Evolutionary conservation across 441 rosid genomes (phyloP).

Genomic region (Erodium texanum): DNA sequence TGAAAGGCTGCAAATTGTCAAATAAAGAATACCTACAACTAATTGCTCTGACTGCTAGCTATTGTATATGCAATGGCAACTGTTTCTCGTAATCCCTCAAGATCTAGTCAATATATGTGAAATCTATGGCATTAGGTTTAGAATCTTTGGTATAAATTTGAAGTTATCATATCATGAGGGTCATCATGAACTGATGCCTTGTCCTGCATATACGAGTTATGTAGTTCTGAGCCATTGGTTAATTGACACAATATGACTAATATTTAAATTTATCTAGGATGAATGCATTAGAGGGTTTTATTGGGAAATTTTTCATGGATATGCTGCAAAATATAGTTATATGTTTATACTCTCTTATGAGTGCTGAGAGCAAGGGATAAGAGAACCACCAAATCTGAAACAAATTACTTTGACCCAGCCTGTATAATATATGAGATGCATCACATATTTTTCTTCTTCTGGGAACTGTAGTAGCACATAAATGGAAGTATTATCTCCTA

Average conservation of each 20-base stretch:
- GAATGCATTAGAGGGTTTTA: not conserved
- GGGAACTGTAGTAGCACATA: not conserved
- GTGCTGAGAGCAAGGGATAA: not conserved
- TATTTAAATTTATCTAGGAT: not conserved
- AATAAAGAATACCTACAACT: not conserved
- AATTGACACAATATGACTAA: not conserved
- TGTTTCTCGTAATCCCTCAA: not conserved
- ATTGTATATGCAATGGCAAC: not conserved
- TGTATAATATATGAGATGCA: not conserved
- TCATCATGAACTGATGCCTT: not conserved
- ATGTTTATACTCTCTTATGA: not conserved
- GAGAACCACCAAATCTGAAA: not conserved
- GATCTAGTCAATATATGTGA: not conserved
- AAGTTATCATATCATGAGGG: not conserved
- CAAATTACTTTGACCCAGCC: not conserved
- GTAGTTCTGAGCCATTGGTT: not conserved
- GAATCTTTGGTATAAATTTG: not conserved
- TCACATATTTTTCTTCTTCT: not conserved
- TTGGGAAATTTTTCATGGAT: not conserved
- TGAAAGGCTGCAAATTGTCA: not conserved
- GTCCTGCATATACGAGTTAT: not conserved
- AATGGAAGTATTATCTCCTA: not conserved
- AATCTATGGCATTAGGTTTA: not conserved
- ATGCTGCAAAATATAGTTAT: not conserved
- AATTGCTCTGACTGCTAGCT: not conserved